Conservation (phyloP, 805 yeast genomes). For the Kuraishia molischiana region DNA sequence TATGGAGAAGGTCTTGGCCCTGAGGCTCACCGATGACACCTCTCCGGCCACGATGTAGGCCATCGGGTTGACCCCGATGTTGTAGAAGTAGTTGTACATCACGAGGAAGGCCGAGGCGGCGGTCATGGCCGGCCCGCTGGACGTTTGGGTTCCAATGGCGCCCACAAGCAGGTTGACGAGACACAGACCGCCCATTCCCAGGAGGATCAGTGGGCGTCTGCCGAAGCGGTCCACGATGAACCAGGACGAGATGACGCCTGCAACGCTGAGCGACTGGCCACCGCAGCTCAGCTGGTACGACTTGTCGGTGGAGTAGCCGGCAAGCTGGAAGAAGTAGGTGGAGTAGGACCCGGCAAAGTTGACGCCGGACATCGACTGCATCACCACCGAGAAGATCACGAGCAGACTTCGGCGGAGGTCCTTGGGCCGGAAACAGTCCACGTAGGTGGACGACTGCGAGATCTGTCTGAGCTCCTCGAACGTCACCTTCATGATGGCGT, state of each 20-base stretch:
- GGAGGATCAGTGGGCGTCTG: constrained; percentile 18
- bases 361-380: constrained; percentile 53
- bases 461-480: constrained; percentile 26
- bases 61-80: constrained; percentile 28
- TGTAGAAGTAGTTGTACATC: constrained; percentile 22
- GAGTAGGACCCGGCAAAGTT: constrained; percentile 53
- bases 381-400: constrained; percentile 39
- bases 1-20: constrained; percentile 29
- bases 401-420: constrained; percentile 36
- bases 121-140: constrained; percentile 5
- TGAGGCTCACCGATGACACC: constrained; percentile 24
- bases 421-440: constrained; percentile 39
- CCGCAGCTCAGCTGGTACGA: constrained; percentile 16
- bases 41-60: constrained; percentile 29
- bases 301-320: constrained; percentile 7
- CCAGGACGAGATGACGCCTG: constrained; percentile 27
- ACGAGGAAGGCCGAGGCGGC: constrained; percentile 5
- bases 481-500: constrained; percentile 8
- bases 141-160: constrained; percentile 10
- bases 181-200: constrained; percentile 4
- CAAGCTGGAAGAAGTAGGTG: constrained; percentile 25
- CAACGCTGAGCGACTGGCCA: constrained; percentile 20
- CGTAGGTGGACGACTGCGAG: constrained; percentile 30
- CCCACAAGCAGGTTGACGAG: constrained; percentile 13
- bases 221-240: constrained; percentile 29